Base-by-base conservation (phyloP, 345 rosid species). In the Gossypium mustelinum region DNA sequence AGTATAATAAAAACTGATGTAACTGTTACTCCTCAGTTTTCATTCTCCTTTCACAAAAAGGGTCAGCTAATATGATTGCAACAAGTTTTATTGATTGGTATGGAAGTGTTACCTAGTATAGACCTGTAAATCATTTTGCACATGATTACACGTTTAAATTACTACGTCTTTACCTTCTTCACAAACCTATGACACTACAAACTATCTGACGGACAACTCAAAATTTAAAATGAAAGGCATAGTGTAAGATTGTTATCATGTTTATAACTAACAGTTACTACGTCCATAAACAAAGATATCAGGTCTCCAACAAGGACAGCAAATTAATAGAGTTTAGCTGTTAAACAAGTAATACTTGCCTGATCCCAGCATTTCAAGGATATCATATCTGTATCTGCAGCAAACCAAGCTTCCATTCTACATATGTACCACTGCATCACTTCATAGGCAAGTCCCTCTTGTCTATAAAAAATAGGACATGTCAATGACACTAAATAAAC, bases 391-490 rank as follows among this genome's bases (percentile, higher is more conserved):
- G 94, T 94, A 83, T 93, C 98, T 63, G 88, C 92, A 16, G 98
- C 94, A 87, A 93, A 93, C 98, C 98, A 93, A 41, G 96, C 98
- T 82, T 93, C 98, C 94, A 93, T 88, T 83, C 98, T 83, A 82
- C 98, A 93, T 62, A 93, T 84, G 78, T 87, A 93, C 98, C 98
- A 90, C 69, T 90, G 97, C 81, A 93, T 68, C 79, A 93, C 98
- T 83, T 93, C 92, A 81, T 89, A 45, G 7, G 94, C 94, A 34
- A 86, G 86, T 63, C 94, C 98, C 78, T 85, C 83, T 84, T 79
- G 94, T 79, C 97, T 92, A 78, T 39, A 80, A 59, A 80, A 44
- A 75, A 82, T 27, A 58, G 54, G 25, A 61, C 57, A 72, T 24
- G 68, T 73, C 69, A 77, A 76, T 25, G 76, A n/a, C 24, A 20